These are phyloP conservation scores for Eimeria tenella DNA, from an alignment of 169 alveolate genomes.

Conservation along the genomic window DNA sequence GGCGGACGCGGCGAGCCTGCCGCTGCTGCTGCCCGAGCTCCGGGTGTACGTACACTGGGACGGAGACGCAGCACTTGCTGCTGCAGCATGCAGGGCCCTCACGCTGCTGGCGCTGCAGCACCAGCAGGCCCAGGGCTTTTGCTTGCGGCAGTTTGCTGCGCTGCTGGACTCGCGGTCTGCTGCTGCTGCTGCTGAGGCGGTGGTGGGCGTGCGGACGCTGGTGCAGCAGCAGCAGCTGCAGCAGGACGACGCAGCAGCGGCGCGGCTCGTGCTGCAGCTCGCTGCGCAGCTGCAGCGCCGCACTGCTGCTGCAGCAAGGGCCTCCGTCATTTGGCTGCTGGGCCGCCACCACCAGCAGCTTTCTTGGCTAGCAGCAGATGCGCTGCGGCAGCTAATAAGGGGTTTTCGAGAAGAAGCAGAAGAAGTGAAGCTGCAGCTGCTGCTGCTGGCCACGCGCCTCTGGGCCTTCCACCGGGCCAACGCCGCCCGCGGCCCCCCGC, in stretches of 20 bases:
- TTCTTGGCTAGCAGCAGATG: constrained; percentile 80
- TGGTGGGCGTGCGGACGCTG: constrained; percentile 53
- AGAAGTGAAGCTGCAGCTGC: constrained; percentile 82
- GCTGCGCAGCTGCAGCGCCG: constrained; percentile 25
- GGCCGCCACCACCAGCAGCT: constrained; percentile 78
- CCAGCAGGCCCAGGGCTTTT: neutral
- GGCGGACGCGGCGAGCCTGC: neutral
- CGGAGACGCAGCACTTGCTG: constrained; percentile 35
- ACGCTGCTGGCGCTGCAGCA: constrained; percentile 25
- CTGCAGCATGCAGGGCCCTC: constrained; percentile 9
- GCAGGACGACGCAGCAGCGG: constrained; percentile 13
- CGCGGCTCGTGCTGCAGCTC: constrained; percentile 55
- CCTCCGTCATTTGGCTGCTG: constrained; percentile 81
- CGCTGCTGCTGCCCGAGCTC: constrained; percentile 45
- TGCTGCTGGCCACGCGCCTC: constrained; percentile 70
- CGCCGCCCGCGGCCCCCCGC: neutral
- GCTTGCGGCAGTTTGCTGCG: constrained; percentile 64
- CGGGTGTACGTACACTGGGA: constrained; percentile 76
- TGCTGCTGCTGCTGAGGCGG: constrained; percentile 79
- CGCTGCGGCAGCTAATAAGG: constrained; percentile 67
- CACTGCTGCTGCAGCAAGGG: constrained; percentile 78
- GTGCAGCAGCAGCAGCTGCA: constrained; percentile 61
- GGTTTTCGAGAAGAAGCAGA: constrained; percentile 74
- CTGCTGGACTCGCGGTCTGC: constrained; percentile 75
- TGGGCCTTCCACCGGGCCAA: constrained; percentile 78